These are phyloP conservation scores for Trametes punicea DNA, from an alignment of 768 basidiomycete species.

Conservation along the genomic window DNA sequence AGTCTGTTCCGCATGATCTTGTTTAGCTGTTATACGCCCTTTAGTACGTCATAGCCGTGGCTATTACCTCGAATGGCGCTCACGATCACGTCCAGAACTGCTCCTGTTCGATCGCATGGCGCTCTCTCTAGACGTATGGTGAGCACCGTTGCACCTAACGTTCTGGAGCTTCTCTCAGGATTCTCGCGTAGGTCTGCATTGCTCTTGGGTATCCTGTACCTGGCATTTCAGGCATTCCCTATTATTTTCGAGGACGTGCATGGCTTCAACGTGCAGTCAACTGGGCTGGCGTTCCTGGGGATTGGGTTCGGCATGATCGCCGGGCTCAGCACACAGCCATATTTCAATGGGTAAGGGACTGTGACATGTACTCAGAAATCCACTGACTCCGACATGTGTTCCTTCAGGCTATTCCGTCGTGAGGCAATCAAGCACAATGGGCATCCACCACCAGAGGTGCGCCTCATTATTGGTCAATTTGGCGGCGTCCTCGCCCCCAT, in stretches of 20 bases:
- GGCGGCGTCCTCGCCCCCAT: conserved; percentile 63
- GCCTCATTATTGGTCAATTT: conserved; percentile 61
- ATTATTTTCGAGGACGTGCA: conserved; percentile 47
- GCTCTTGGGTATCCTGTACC: conserved; percentile 44
- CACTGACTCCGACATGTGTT: too few species aligned
- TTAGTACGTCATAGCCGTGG: conserved; percentile 46
- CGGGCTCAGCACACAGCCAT: conserved; percentile 38
- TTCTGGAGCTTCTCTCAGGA: not conserved
- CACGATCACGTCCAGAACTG: conserved; percentile 42
- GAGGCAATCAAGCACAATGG: conserved; percentile 40
- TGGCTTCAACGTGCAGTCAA: conserved; percentile 50
- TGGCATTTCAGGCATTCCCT: conserved; percentile 56
- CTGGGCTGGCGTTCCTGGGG: conserved; percentile 48
- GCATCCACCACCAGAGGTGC: conserved; percentile 59
- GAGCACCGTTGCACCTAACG: conserved; percentile 15
- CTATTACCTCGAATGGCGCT: not conserved
- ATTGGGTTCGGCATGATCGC: conserved; percentile 46
- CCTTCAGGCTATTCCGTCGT: conserved; percentile 28
- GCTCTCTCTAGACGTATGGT: conserved; percentile 69
- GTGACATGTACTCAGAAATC: too few species aligned
- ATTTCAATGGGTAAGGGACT: conserved; percentile 39
- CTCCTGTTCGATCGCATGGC: conserved; percentile 73
- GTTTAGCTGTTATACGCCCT: conserved; percentile 66
- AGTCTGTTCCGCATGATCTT: conserved; percentile 46
- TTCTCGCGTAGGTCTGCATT: conserved; percentile 33